Conservation (phyloP, 2,329 filamentous ascomycete genomes). For the Pyrenochaeta sp. region DNA sequence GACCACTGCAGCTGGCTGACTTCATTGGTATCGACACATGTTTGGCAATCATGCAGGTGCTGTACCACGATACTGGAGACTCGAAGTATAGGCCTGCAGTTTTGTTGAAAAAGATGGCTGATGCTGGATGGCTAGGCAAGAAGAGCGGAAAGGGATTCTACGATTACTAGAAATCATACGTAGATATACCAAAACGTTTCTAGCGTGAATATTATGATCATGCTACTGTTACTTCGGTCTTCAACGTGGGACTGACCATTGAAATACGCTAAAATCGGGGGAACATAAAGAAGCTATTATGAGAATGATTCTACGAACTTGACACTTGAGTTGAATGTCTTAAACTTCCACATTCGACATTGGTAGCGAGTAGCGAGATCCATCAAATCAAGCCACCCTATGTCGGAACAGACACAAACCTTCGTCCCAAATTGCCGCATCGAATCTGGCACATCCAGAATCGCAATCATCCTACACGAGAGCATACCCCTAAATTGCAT, state of each 20-base stretch:
- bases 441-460: no score
- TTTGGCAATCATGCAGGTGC: constrained; percentile 93
- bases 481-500: background rate
- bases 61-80: constrained; percentile 91
- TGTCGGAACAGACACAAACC: no score
- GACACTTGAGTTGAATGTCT: no score
- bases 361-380: no score
- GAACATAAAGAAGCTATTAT: no score
- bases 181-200: background rate
- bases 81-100: constrained; percentile 94
- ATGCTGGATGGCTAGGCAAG: constrained; percentile 97
- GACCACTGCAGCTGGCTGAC: constrained; percentile 89
- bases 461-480: no score
- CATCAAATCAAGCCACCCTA: no score
- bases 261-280: no score
- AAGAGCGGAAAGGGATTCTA: constrained; percentile 98
- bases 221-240: background rate
- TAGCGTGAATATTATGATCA: background rate
- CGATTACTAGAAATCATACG: constrained; percentile 69
- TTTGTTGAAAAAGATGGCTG: constrained; percentile 91
- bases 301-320: no score
- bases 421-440: no score
- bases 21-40: constrained; percentile 98
- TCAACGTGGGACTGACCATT: no score
- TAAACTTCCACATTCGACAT: no score